Conservation (phyloP, 1,284 basidiomycete genomes). For the Austroboletus niveus region DNA sequence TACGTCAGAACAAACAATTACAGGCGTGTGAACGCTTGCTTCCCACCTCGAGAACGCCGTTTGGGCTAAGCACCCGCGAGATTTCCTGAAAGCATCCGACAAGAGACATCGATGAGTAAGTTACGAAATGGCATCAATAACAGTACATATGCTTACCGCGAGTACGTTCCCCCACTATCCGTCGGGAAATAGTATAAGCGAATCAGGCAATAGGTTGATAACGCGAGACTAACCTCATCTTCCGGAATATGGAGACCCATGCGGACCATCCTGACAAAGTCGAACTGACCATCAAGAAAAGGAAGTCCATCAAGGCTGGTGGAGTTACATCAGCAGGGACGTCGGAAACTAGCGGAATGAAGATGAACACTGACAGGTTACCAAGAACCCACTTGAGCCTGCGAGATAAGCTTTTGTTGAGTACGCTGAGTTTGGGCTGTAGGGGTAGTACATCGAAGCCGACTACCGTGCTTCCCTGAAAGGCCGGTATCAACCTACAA, state of each 20-base stretch:
- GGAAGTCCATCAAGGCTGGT: constrained; percentile 60
- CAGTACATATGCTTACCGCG: constrained; percentile 38
- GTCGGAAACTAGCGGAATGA: not conserved
- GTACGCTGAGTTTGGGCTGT: constrained; percentile 52
- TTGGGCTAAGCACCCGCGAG: constrained; percentile 57
- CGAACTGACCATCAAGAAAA: constrained; percentile 55
- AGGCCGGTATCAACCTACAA: constrained; percentile 3
- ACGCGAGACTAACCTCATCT: constrained; percentile 50
- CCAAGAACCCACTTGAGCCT: constrained; percentile 66
- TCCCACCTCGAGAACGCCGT: constrained; percentile 62
- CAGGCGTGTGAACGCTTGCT: constrained; percentile 2
- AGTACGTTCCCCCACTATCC: constrained; percentile 50
- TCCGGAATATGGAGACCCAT: constrained; percentile 69
- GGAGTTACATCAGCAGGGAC: constrained; percentile 4
- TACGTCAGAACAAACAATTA: constrained; percentile 4
- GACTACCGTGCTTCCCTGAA: constrained; percentile 52
- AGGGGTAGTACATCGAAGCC: constrained; percentile 57
- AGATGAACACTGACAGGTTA: constrained; percentile 49
- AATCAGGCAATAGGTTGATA: not conserved
- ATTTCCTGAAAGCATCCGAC: constrained; percentile 49
- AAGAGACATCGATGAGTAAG: constrained; percentile 4
- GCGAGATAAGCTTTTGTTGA: constrained; percentile 39
- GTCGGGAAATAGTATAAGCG: constrained; percentile 11
- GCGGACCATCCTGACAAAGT: constrained; percentile 60
- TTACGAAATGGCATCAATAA: constrained; percentile 11